phyloP scores from a whole-genome alignment of 2,329 filamentous ascomycete species.

The Ceratocystis albifundus region DNA sequence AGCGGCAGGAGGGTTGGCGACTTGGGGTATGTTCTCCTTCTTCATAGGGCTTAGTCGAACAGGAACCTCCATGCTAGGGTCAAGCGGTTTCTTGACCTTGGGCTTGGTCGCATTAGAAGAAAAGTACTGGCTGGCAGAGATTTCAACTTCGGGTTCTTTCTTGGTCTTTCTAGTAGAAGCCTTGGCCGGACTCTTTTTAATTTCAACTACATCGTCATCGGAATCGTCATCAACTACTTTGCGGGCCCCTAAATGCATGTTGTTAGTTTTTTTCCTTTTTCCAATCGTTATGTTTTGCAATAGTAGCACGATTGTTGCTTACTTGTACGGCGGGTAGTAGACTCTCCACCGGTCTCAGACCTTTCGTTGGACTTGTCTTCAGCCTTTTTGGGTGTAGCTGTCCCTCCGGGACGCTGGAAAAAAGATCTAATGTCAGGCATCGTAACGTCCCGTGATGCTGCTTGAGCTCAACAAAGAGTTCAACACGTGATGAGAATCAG shows the following conservation, averaged over 20 bases:
- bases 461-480: background rate
- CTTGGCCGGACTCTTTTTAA: slow-evolving; percentile 39
- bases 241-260: slow-evolving; percentile 37
- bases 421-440: slow-evolving; percentile 74
- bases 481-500: background rate
- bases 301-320: slow-evolving; percentile 24
- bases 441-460: background rate
- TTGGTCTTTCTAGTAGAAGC: slow-evolving; percentile 47
- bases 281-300: no score
- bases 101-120: slow-evolving; percentile 29
- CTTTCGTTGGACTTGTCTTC: slow-evolving; percentile 38
- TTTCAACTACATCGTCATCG: slow-evolving; percentile 44
- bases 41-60: slow-evolving; percentile 46
- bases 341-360: slow-evolving; percentile 32
- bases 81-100: slow-evolving; percentile 32
- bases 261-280: slow-evolving; percentile 24
- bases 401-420: slow-evolving; percentile 65
- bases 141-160: slow-evolving; percentile 36
- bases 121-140: slow-evolving; percentile 49
- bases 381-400: slow-evolving; percentile 39
- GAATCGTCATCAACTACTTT: slow-evolving; percentile 75
- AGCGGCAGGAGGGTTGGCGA: slow-evolving; percentile 24
- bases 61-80: slow-evolving; percentile 33
- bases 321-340: slow-evolving; percentile 34
- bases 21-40: slow-evolving; percentile 29